Percentiles rank a stretch among this genome's conserved stretches.
These are phyloP conservation scores for Sherardia arvensis DNA, from an alignment of 257 asterid genomes.

Conservation along the genomic window DNA sequence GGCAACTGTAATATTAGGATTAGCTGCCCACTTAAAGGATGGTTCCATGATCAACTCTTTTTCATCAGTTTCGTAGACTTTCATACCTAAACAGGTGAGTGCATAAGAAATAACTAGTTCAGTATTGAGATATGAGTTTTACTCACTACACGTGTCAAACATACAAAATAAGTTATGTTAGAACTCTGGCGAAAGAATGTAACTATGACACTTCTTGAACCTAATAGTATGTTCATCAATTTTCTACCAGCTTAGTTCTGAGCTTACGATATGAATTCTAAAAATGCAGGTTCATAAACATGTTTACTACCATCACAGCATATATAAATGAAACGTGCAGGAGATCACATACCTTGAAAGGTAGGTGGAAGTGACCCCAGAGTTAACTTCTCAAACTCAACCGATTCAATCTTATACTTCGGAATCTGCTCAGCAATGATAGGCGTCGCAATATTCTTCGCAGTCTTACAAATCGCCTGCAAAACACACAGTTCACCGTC, in stretches of 20 bases:
- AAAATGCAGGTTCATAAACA: not conserved
- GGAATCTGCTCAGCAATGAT: constrained; percentile 46
- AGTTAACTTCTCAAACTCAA: constrained; percentile 36
- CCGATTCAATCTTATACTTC: constrained; percentile 38
- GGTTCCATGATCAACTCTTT: constrained; percentile 99
- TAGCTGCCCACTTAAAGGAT: constrained; percentile 92
- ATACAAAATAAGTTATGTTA: not conserved
- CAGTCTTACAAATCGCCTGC: constrained; percentile 45
- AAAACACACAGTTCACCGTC: not conserved
- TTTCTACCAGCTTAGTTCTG: not conserved
- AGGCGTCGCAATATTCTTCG: constrained; percentile 32
- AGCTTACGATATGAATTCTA: no score
- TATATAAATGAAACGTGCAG: not conserved
- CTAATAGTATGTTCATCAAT: not conserved
- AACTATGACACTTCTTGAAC: not conserved
- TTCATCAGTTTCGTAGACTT: constrained; percentile 51
- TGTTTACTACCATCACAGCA: not conserved
- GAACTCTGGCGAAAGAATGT: not conserved
- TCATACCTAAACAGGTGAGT: constrained; percentile 38
- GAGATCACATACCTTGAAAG: constrained; percentile 27
- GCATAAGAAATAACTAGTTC: not conserved
- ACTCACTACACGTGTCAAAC: not conserved
- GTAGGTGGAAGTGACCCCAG: constrained; percentile 46
- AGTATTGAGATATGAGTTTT: not conserved
- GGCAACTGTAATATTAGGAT: constrained; percentile 70